These are phyloP conservation scores for Choiromyces venosus DNA, from an alignment of 495 filamentous ascomycete genomes.

Conservation along the genomic window DNA sequence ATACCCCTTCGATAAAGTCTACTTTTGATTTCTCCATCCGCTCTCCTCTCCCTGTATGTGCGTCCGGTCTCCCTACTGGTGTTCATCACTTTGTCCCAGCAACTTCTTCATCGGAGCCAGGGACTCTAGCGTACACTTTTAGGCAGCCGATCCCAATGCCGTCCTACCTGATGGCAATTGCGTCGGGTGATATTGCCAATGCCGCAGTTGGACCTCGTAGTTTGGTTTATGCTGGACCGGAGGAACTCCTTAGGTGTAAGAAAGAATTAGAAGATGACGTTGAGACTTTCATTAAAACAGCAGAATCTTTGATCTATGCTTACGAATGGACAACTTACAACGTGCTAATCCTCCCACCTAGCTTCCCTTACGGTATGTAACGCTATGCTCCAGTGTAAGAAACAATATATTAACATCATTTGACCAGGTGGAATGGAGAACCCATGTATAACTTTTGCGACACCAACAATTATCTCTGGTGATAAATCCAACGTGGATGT, in stretches of 20 bases:
- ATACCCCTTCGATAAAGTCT: conserved; percentile 91
- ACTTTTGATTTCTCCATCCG: conserved; percentile 82
- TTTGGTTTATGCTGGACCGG: conserved; percentile 75
- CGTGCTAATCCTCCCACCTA: conserved; percentile 79
- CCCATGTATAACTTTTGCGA: conserved; percentile 87
- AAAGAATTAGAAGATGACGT: conserved; percentile 87
- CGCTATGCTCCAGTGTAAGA: not conserved
- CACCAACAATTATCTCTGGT: conserved; percentile 83
- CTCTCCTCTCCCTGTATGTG: conserved; percentile 79
- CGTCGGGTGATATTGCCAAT: conserved; percentile 78
- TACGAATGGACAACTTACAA: conserved; percentile 96
- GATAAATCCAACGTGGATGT: conserved; percentile 94
- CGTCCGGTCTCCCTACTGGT: conserved; percentile 70
- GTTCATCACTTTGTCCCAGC: conserved; percentile 42
- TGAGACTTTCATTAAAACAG: conserved; percentile 81
- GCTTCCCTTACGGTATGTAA: conserved; percentile 51
- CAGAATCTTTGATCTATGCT: conserved; percentile 53
- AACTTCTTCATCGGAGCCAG: conserved; percentile 40
- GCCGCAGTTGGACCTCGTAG: conserved; percentile 81
- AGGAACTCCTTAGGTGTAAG: conserved; percentile 74
- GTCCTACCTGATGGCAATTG: conserved; percentile 86
- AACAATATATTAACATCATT: not conserved
- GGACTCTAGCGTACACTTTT: conserved; percentile 68
- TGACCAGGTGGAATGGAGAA: conserved; percentile 76
- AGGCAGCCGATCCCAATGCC: conserved; percentile 86